These are phyloP conservation scores for Ceratobasidium sp. DNA, from an alignment of 1,284 basidiomycete genomes.

Conservation along the genomic window DNA sequence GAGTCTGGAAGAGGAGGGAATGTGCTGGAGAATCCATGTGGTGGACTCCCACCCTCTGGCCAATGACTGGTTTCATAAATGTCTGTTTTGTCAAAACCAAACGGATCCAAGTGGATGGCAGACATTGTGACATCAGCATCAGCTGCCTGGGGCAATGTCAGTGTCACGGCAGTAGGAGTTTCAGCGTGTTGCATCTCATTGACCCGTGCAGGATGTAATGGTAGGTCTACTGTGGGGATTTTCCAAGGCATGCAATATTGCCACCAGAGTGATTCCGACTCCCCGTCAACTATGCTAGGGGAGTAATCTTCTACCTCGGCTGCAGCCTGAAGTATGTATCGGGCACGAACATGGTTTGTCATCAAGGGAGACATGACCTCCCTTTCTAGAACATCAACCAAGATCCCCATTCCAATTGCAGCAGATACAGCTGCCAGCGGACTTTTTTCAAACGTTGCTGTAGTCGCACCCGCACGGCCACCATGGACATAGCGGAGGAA, in stretches of 20 bases:
- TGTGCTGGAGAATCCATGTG: no score
- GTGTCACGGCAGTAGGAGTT: no score
- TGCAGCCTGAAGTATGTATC: background rate
- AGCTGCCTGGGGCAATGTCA: no score
- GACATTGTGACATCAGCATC: no score
- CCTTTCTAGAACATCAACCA: background rate
- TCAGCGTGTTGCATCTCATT: no score
- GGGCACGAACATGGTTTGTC: background rate
- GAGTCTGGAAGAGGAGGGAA: no score
- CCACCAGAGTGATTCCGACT: background rate
- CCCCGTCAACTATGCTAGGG: background rate
- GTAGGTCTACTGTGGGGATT: no score
- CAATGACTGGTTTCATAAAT: no score
- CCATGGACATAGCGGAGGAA: constrained; percentile 5
- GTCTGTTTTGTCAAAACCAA: no score
- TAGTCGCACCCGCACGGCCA: background rate
- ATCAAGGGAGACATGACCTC: background rate
- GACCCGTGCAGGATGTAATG: no score
- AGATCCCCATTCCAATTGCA: background rate
- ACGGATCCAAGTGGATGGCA: no score
- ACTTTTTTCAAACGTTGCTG: background rate
- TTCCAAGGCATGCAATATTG: background rate
- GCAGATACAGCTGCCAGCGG: background rate
- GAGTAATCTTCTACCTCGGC: background rate
- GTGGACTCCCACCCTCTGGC: no score